These are phyloP conservation scores for Funneliformis mosseae DNA, from an alignment of 192 early-diverging fungal genomes.

Conservation along the genomic window DNA sequence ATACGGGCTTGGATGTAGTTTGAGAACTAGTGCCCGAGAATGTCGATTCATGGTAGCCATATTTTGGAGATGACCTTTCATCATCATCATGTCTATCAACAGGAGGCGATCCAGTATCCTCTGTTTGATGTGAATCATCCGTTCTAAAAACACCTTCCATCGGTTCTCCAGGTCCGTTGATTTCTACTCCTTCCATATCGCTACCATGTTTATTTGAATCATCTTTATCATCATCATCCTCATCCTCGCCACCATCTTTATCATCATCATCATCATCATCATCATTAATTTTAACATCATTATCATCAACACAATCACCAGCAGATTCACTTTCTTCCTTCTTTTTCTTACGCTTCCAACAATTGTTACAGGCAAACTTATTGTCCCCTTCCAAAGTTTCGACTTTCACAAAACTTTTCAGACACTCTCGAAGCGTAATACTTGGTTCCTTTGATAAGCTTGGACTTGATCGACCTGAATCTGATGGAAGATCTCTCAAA, in stretches of 20 bases:
- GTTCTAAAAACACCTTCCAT: background rate
- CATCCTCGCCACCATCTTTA: background rate
- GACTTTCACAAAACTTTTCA: slow-evolving; percentile 57
- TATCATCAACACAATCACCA: background rate
- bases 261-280: background rate
- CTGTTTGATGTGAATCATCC: background rate
- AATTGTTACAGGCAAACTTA: slow-evolving; percentile 65
- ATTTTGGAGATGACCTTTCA: no score
- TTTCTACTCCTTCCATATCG: slow-evolving; percentile 33
- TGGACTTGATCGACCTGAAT: background rate
- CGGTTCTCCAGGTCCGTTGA: background rate
- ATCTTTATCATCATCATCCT: slow-evolving; percentile 15
- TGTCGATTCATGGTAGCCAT: background rate
- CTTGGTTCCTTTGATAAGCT: background rate
- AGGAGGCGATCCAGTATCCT: background rate
- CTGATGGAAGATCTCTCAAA: background rate
- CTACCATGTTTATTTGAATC: background rate
- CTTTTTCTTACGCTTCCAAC: slow-evolving; percentile 45
- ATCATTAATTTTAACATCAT: background rate
- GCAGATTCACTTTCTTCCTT: background rate
- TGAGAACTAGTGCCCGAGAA: background rate
- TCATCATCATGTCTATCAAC: background rate
- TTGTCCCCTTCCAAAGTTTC: slow-evolving; percentile 66
- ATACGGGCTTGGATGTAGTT: background rate
- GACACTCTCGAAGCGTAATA: slow-evolving; percentile 44